Percentiles rank a stretch among this genome's conserved stretches.
These are phyloP conservation scores for Barnettozyma siamensis DNA, from an alignment of 805 yeast genomes.

Conservation along the genomic window DNA sequence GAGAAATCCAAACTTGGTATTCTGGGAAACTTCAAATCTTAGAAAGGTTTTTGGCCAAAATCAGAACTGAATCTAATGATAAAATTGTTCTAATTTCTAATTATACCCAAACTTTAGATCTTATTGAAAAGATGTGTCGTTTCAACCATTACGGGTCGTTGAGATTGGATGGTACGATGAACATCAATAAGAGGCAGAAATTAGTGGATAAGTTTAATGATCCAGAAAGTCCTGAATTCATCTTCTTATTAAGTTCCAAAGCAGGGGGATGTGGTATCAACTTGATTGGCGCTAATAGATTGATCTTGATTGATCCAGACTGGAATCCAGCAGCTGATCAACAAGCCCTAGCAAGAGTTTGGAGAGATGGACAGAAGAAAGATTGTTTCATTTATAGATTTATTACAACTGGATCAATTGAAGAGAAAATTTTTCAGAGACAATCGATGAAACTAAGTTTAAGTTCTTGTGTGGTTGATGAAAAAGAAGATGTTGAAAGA, in stretches of 20 bases:
- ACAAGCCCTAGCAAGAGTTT: slow-evolving; percentile 94
- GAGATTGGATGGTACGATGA: slow-evolving; percentile 89
- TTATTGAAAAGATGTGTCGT: slow-evolving; percentile 84
- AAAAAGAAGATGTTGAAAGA: slow-evolving; percentile 90
- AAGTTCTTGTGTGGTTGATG: slow-evolving; percentile 95
- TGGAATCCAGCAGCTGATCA: slow-evolving; percentile 99
- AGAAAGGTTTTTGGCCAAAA: slow-evolving; percentile 76
- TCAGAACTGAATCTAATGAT: slow-evolving; percentile 79
- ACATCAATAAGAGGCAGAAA: slow-evolving; percentile 86
- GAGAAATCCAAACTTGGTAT: slow-evolving; percentile 71
- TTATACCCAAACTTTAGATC: slow-evolving; percentile 89
- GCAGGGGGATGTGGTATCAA: slow-evolving; percentile 99
- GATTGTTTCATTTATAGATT: slow-evolving; percentile 94
- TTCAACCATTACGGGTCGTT: slow-evolving; percentile 65
- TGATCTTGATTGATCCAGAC: slow-evolving; percentile 83
- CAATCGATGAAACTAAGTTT: slow-evolving; percentile 91
- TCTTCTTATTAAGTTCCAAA: slow-evolving; percentile 84
- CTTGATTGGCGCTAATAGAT: slow-evolving; percentile 90
- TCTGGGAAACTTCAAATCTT: slow-evolving; percentile 85
- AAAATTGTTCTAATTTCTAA: slow-evolving; percentile 93
- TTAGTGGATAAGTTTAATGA: slow-evolving; percentile 88
- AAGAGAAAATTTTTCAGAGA: slow-evolving; percentile 92
- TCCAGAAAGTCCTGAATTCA: slow-evolving; percentile 82
- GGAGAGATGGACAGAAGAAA: slow-evolving; percentile 99
- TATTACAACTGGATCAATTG: slow-evolving; percentile 91